A percentile compares a stretch with the other conserved stretches of the same genome.
phyloP scores from a whole-genome alignment of 495 filamentous ascomycete species.

The Daldinia childiae region DNA sequence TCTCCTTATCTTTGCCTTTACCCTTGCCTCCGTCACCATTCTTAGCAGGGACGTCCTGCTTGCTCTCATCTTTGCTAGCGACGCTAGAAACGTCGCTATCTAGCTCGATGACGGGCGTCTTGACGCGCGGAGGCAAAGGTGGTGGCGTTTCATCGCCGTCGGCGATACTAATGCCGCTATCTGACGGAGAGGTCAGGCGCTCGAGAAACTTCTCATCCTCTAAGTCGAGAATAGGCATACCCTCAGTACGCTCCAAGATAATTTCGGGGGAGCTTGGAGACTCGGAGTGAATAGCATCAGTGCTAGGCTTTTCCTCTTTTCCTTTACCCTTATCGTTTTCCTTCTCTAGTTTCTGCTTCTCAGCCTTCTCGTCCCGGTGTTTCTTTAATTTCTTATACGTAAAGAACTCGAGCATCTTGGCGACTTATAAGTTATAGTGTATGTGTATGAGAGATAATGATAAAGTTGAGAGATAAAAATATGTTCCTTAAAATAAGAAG shows the following conservation, averaged over 20 bases:
- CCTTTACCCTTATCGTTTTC: slow-evolving; percentile 27
- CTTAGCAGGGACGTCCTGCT: slow-evolving; percentile 5
- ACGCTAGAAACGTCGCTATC: slow-evolving; percentile 51
- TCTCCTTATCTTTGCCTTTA: slow-evolving; percentile 28
- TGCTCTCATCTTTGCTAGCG: slow-evolving; percentile 25
- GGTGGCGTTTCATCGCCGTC: slow-evolving; percentile 50
- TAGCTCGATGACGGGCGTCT: slow-evolving; percentile 56
- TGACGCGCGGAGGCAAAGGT: slow-evolving; percentile 54
- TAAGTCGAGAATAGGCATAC: slow-evolving; percentile 50
- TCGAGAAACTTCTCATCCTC: slow-evolving; percentile 58
- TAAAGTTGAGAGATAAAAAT: background rate
- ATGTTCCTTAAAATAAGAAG: background rate
- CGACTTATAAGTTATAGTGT: background rate
- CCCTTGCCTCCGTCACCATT: background rate
- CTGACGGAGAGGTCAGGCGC: slow-evolving; percentile 49
- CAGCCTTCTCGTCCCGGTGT: slow-evolving; percentile 46
- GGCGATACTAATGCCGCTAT: slow-evolving; percentile 14
- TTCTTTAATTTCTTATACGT: slow-evolving; percentile 56
- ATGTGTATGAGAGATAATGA: background rate
- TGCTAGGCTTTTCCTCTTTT: slow-evolving; percentile 27
- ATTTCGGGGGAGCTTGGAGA: slow-evolving; percentile 18
- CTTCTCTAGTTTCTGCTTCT: slow-evolving; percentile 43
- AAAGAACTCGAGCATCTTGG: slow-evolving; percentile 57
- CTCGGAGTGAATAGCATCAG: slow-evolving; percentile 9
- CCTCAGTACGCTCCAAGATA: slow-evolving; percentile 17